phyloP scores from a whole-genome alignment of 2,329 filamentous ascomycete species.

The Fonsecaea multimorphosa region DNA sequence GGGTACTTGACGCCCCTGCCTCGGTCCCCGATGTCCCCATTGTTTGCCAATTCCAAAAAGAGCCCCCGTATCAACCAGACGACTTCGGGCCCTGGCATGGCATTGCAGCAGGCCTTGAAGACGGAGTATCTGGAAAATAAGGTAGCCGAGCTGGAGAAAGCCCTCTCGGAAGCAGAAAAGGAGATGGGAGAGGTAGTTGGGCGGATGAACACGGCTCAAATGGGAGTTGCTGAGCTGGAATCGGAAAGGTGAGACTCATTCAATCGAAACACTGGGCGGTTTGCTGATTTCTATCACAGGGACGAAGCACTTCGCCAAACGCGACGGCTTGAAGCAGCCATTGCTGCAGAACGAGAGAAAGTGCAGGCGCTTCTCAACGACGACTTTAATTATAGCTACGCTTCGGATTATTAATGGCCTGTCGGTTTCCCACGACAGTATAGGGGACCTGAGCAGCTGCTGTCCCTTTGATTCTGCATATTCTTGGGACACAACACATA shows the following conservation, averaged over 20 bases:
- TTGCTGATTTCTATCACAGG: constrained; percentile 45
- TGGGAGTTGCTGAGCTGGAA: constrained; percentile 80
- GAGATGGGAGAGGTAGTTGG: constrained; percentile 86
- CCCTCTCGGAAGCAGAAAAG: constrained; percentile 73
- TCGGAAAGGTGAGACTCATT: constrained; percentile 50
- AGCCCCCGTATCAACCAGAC: constrained; percentile 67
- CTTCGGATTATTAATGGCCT: constrained; percentile 30
- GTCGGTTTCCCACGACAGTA: too few relatives aligned
- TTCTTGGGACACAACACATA: neutral
- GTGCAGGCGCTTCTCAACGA: constrained; percentile 34
- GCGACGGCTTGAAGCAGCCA: constrained; percentile 69
- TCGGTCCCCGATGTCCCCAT: constrained; percentile 66
- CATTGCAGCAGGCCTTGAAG: constrained; percentile 71
- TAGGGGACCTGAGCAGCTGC: neutral
- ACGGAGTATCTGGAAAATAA: constrained; percentile 77
- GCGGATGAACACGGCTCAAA: constrained; percentile 81
- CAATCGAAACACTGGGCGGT: constrained; percentile 33
- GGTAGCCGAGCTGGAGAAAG: constrained; percentile 83
- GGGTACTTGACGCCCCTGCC: constrained; percentile 54
- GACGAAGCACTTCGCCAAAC: constrained; percentile 77
- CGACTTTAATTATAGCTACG: constrained; percentile 29
- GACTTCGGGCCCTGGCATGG: constrained; percentile 64
- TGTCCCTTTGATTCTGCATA: constrained; percentile 8
- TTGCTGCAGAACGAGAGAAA: constrained; percentile 68
- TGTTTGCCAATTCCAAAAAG: constrained; percentile 60